Evolutionary conservation across 2,329 filamentous ascomycete species (phyloP), one percentile per base, ranked within the genome.

Genomic region (Lachnum nothofagi): DNA sequence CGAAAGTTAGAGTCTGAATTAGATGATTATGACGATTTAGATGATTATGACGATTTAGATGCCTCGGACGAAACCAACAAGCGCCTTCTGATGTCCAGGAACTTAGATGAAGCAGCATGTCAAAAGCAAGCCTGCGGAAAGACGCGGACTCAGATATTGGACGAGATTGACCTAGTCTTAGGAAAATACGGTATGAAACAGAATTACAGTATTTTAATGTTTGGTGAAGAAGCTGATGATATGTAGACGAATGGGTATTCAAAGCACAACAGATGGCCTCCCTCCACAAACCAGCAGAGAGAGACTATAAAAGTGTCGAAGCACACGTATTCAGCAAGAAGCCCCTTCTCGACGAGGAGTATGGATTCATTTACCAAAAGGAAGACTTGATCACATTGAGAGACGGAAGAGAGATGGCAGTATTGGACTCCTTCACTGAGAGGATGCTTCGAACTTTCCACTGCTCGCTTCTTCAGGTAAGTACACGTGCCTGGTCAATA

Each of bases 381-480:
- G 68, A 71, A 42, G 71, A 73, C 46, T 46, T 72, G 0, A 60
- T 73, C 8, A 68, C 68, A 0, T 53, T 72, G 0, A 54, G 67
- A 3, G 57, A 64, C 2, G 67, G 68, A 0, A 53, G 69, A 44
- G 68, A 71, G 27, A 61, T 65, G 48, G 68, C 69, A 3, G 69
- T 66, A 65, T 60, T 73, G 0, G 70, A 72, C 44, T 54, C 54
- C 2, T 35, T 47, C 0, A 59, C 70, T 4, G 68, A 71, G 43
- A 59, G 42, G 4, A 22, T 60, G 2, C 47, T 63, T 23, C 12
- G 12, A 6, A 12, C 25, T 27, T 27, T 27, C 25, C 12, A 12
- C 25, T 27, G n/a, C n/a, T n/a, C n/a, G n/a, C n/a, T n/a, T n/a
- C n/a, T n/a, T n/a, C n/a, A n/a, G n/a, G n/a, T n/a, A n/a, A n/a